Evolutionary conservation across 352 stramenopile genomes (phyloP), one percentile per base, ranked within the genome.

Genomic region (Phytophthora boehmeriae): DNA sequence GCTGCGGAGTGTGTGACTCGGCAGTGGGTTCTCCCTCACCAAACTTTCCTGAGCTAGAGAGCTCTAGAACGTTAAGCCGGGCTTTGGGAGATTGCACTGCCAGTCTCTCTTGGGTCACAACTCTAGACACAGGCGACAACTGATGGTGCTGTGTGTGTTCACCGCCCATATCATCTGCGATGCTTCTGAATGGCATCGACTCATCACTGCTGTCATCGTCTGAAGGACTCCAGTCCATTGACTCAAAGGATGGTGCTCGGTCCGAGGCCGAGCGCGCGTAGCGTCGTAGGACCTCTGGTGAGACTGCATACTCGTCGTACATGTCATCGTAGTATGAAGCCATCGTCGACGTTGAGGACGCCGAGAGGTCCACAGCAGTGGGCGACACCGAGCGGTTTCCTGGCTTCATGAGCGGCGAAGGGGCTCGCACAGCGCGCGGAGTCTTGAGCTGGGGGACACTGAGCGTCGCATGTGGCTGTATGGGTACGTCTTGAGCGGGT

Each of bases 271-370:
- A 86, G 45, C 72, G 74, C 30, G 63, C 52, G 66, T 74, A 80
- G 17, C 72, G 69, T 19, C 50, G 59, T 44, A 65, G 34, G 1
- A 44, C 52, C 19, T 83, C 73, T 16, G 61, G 43, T n/a, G 57
- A 67, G 5, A 63, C 44, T 2, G 67, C 49, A 39, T 76, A 68
- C 9, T 86, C 71, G 44, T 89, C 78, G 63, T 83, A 78, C 63
- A 78, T 71, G 58, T 89, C 82, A 44, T 91, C 82, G 46, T 83
- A 89, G 60, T 80, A 81, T 16, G 80, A 89, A 10, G 79, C 71
- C 54, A 82, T 68, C 4, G 83, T 92, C 19, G 83, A 92, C n/a
- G 75, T 73, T 63, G 87, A 88, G 17, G 83, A 92, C 23, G 78
- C 78, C 32, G 72, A 80, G 22, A 92, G 56, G 41, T 92, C 83